Evolutionary conservation across 352 stramenopile genomes (phyloP), one percentile per base, ranked within the genome.

Genomic region (Phytophthora fragariaefolia): DNA sequence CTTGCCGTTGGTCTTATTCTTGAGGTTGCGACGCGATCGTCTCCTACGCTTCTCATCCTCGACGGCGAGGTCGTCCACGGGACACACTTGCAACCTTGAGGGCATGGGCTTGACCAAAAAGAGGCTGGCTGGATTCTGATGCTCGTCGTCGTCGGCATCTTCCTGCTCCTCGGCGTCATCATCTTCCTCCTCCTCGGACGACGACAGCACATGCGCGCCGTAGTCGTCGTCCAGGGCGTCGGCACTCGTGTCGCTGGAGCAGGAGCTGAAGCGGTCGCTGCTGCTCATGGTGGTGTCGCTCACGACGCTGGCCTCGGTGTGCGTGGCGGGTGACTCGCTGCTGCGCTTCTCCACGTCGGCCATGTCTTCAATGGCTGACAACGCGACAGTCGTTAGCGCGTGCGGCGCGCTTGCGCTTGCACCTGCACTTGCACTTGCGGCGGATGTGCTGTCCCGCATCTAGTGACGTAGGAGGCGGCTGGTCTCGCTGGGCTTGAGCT

Each of bases 11-110:
- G 74, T 74, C 56, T 84, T 82, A 8, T 76, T 71, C 38, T 71
- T 73, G 6, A 63, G 38, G 53, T 74, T 80, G 38, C 49, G 66
- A 12, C 65, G 67, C 17, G 71, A 83, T 1, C 86, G 81, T 56
- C 86, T 75, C n/a, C 83, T 74, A 7, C 82, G 82, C 61, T 92
- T 92, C 66, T 91, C 86, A 17, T 94, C 86, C 56, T 94, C 86
- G 6, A 94, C 69, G 6, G 74, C 86, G 32, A 92, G 38, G 56
- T 94, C 86, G 64, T 94, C 86, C 7, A 91, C 66, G 1, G 86
- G 86, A 46, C 86, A 94, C 22, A 93, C 86, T 18, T 80, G 79
- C 5, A 93, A 68, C 61, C 82, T 72, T 40, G 76, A 82, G 13
- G 76, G 60, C 85, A 94, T 94, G 13, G 85, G 83, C 53, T 94